A percentile compares a stretch with the other conserved stretches of the same genome.
phyloP scores from a whole-genome alignment of 441 rosid species.

The Arabidopsis lyrata region DNA sequence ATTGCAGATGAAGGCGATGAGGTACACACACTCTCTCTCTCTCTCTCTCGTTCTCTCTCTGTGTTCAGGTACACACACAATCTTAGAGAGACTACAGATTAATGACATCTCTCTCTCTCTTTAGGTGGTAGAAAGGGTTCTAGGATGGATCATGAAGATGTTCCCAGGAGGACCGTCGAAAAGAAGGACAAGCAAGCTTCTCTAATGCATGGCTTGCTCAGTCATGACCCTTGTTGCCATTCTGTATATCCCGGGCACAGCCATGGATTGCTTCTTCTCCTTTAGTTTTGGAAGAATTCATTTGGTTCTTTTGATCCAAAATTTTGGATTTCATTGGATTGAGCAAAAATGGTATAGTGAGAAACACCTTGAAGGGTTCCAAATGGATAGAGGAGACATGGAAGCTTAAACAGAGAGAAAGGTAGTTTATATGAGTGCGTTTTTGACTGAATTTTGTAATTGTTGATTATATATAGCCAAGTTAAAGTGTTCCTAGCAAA shows the following conservation, averaged over 20 bases:
- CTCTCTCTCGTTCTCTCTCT: slow-evolving; percentile 26
- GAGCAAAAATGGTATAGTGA: slow-evolving; percentile 40
- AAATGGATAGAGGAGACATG: slow-evolving; percentile 24
- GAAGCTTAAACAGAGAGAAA: slow-evolving; percentile 13
- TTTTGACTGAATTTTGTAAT: slow-evolving; percentile 37
- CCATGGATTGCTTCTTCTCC: slow-evolving; percentile 25
- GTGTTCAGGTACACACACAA: background rate
- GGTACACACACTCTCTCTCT: slow-evolving; percentile 52
- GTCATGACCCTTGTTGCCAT: slow-evolving; percentile 10
- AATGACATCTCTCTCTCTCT: slow-evolving; percentile 1
- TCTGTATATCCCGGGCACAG: slow-evolving; percentile 33
- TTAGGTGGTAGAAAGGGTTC: slow-evolving; percentile 97
- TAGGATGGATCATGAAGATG: slow-evolving; percentile 98
- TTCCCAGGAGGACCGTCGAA: slow-evolving; percentile 98
- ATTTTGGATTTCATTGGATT: slow-evolving; percentile 37
- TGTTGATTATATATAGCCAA: slow-evolving; percentile 40
- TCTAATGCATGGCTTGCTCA: slow-evolving; percentile 46
- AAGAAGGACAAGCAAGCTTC: slow-evolving; percentile 87
- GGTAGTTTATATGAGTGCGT: slow-evolving; percentile 20
- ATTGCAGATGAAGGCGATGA: slow-evolving; percentile 99
- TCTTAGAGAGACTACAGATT: slow-evolving; percentile 1
- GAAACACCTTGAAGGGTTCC: slow-evolving; percentile 29
- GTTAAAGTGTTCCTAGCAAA: slow-evolving; percentile 32
- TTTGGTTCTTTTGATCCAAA: slow-evolving; percentile 33
- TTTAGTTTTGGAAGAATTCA: slow-evolving; percentile 27